phyloP scores from a whole-genome alignment of 306 rosid species.

The Corylus americana region DNA sequence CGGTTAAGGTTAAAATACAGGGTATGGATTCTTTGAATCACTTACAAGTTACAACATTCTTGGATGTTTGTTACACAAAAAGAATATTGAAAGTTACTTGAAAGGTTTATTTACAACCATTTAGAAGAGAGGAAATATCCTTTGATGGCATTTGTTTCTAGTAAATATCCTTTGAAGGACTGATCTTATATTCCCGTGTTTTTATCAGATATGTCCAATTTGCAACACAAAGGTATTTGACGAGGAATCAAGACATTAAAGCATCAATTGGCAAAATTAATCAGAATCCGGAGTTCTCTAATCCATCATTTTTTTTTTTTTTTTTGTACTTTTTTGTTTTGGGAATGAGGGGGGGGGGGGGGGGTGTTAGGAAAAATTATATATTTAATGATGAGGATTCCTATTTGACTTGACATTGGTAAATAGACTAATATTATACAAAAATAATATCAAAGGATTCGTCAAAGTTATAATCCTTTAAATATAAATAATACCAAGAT shows the following conservation, averaged over 20 bases:
- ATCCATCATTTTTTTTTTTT: slow-evolving; percentile 18
- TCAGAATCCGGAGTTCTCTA: slow-evolving; percentile 12
- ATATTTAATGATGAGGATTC: neutral
- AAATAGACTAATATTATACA: too few relatives aligned
- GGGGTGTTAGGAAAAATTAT: neutral
- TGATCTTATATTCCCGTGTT: neutral
- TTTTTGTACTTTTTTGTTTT: neutral
- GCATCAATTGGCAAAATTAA: slow-evolving; percentile 22
- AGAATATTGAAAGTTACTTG: too few relatives aligned
- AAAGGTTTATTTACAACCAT: neutral
- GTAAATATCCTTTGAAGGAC: neutral
- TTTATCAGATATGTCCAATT: slow-evolving; percentile 79
- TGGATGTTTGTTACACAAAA: neutral
- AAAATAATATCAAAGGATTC: too few relatives aligned
- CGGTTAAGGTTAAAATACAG: neutral
- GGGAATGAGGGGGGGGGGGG: neutral
- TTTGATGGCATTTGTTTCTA: neutral
- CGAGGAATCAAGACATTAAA: slow-evolving; percentile 49
- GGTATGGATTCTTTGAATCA: neutral
- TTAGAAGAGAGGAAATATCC: neutral
- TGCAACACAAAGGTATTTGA: slow-evolving; percentile 88
- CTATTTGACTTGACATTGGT: neutral
- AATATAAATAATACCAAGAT: too few relatives aligned
- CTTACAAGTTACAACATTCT: too few relatives aligned
- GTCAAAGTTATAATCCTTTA: too few relatives aligned